These are phyloP conservation scores for Thraustochytrium striatum DNA, from an alignment of 352 stramenopile genomes.

Conservation along the genomic window DNA sequence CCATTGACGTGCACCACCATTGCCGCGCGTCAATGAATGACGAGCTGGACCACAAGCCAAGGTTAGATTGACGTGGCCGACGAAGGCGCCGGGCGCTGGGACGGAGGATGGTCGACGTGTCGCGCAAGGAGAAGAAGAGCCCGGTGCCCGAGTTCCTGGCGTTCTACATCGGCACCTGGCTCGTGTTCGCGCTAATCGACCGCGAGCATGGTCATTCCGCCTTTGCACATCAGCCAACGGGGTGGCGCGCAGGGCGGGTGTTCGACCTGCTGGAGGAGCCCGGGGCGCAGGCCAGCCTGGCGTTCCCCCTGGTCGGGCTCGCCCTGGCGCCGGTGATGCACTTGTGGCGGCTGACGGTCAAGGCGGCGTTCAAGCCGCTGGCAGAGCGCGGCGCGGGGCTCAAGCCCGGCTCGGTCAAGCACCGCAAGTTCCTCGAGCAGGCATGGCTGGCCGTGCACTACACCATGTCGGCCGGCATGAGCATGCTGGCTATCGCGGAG, in stretches of 20 bases:
- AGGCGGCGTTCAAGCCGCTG: not conserved
- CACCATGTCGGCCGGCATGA: not conserved
- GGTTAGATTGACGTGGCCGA: too few relatives aligned
- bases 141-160: not conserved
- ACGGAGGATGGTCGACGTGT: too few relatives aligned
- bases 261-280: not conserved
- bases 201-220: not conserved
- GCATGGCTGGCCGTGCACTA: conserved; percentile 38
- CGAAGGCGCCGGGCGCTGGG: too few relatives aligned
- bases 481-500: not conserved
- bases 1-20: too few relatives aligned
- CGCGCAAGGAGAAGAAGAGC: not conserved
- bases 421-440: conserved; percentile 9
- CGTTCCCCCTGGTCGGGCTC: not conserved
- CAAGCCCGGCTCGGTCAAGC: not conserved
- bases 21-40: too few relatives aligned
- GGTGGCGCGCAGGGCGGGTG: not conserved
- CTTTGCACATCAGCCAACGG: not conserved
- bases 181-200: not conserved
- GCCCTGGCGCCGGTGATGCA: not conserved
- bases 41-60: too few relatives aligned
- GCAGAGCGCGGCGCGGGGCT: not conserved
- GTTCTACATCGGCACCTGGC: conserved; percentile 8
- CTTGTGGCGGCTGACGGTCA: not conserved
- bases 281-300: not conserved